phyloP scores from a whole-genome alignment of 441 rosid species.

The Erodium chrysanthum region DNA sequence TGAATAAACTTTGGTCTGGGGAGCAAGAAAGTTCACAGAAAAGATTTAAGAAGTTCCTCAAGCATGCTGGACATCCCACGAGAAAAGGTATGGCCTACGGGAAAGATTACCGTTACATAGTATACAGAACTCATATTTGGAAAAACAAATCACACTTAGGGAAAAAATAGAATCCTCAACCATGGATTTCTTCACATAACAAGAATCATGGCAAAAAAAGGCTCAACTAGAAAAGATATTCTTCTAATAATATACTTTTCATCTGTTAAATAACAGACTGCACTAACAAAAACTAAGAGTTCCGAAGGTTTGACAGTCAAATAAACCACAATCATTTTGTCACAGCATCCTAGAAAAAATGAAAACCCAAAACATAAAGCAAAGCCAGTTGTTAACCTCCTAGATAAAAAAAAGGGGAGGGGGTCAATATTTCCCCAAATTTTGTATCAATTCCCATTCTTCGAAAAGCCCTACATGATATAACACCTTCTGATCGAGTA shows the following conservation, averaged over 20 bases:
- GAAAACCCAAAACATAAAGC: neutral
- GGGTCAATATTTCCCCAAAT: too few species aligned
- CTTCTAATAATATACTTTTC: neutral
- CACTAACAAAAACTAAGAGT: neutral
- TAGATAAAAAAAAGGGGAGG: neutral
- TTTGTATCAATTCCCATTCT: too few species aligned
- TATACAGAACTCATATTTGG: constrained; percentile 9
- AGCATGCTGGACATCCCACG: constrained; percentile 74
- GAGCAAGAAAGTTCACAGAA: constrained; percentile 72
- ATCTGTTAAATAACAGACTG: neutral
- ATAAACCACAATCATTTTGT: neutral
- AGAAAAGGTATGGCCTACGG: constrained; percentile 64
- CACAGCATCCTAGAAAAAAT: neutral
- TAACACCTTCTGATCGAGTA: too few species aligned
- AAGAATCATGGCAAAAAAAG: neutral
- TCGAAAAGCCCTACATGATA: too few species aligned
- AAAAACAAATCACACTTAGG: neutral
- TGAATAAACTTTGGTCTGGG: constrained; percentile 59
- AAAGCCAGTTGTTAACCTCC: neutral
- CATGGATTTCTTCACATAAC: neutral
- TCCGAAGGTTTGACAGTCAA: neutral
- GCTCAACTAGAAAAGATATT: neutral
- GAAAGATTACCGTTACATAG: constrained; percentile 7
- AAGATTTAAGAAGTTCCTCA: constrained; percentile 61
- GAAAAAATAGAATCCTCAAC: constrained; percentile 5